phyloP scores from a whole-genome alignment of 2,329 filamentous ascomycete genomes.

The Fusarium sterilihyphosum region DNA sequence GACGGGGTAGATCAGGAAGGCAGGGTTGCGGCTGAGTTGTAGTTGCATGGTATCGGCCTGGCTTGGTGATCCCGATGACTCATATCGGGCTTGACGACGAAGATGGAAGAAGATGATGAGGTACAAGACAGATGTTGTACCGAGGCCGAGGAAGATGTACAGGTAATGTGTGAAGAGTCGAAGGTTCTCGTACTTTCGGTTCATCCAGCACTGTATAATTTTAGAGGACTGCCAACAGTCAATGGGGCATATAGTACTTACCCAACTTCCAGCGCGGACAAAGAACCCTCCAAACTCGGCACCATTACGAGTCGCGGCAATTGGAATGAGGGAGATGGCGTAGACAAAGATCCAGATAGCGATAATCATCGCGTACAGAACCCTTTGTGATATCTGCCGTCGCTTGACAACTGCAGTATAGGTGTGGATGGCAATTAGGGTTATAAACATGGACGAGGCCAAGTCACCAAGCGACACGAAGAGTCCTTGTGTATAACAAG shows the following conservation, averaged over 20 bases:
- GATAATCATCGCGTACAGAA: constrained; percentile 60
- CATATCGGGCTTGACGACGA: constrained; percentile 40
- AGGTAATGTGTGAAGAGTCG: constrained; percentile 71
- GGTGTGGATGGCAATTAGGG: constrained; percentile 72
- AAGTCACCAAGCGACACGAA: constrained; percentile 74
- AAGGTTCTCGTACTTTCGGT: constrained; percentile 60
- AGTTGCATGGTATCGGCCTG: constrained; percentile 23
- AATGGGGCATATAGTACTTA: constrained; percentile 41
- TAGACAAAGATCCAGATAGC: constrained; percentile 69
- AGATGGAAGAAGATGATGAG: constrained; percentile 53
- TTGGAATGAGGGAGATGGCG: constrained; percentile 62
- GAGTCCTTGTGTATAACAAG: constrained; percentile 74
- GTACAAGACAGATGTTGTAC: constrained; percentile 53
- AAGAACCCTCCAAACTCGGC: constrained; percentile 60
- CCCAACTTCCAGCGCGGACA: constrained; percentile 73
- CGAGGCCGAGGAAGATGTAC: constrained; percentile 65
- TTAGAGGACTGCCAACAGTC: not conserved
- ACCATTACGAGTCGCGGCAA: constrained; percentile 56
- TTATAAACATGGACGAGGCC: constrained; percentile 73
- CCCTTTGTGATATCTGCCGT: constrained; percentile 59
- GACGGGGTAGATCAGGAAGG: constrained; percentile 73
- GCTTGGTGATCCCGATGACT: constrained; percentile 8
- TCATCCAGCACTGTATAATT: constrained; percentile 68
- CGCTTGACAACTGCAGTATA: constrained; percentile 70
- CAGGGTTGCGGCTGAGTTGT: constrained; percentile 53